Evolutionary conservation across 371 early-diverging fungal species (phyloP).

Genomic region (Actinomortierella ambigua): DNA sequence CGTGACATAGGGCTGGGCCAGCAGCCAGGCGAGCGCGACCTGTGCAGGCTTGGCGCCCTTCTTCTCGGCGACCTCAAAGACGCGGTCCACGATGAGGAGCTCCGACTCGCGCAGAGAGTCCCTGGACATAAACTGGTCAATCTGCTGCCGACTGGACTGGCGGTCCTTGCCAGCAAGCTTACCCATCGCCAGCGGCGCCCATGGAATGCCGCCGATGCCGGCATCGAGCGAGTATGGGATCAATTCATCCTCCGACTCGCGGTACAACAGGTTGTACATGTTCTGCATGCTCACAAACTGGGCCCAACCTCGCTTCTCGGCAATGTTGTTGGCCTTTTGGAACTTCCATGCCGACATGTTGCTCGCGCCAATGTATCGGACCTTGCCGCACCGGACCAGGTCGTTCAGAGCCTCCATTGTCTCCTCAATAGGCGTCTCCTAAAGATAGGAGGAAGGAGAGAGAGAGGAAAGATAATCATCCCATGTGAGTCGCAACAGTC

Average conservation of each 20-base stretch:
- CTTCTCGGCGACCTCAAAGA: slow-evolving; percentile 51
- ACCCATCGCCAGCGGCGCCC: slow-evolving; percentile 58
- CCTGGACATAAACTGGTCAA: too few species aligned
- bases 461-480: too few species aligned
- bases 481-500: too few species aligned
- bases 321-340: slow-evolving; percentile 44
- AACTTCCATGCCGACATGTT: slow-evolving; percentile 14
- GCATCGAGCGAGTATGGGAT: slow-evolving; percentile 47
- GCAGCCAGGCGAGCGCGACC: slow-evolving; percentile 57
- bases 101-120: too few species aligned
- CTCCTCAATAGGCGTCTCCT: slow-evolving; percentile 21
- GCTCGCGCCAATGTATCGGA: slow-evolving; percentile 20
- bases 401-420: slow-evolving; percentile 64
- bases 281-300: slow-evolving; percentile 47
- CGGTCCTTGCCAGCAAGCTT: slow-evolving; percentile 46
- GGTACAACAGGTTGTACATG: slow-evolving; percentile 50
- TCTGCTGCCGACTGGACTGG: slow-evolving; percentile 15
- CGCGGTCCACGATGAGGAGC: slow-evolving; percentile 41
- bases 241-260: slow-evolving; percentile 59
- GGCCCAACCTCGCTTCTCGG: slow-evolving; percentile 35
- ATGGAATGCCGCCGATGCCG: slow-evolving; percentile 52
- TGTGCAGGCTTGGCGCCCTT: slow-evolving; percentile 44
- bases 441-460: too few species aligned
- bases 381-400: slow-evolving; percentile 54
- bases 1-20: slow-evolving; percentile 46